These are phyloP conservation scores for Acacia crassicarpa DNA, from an alignment of 306 rosid genomes.

Conservation along the genomic window DNA sequence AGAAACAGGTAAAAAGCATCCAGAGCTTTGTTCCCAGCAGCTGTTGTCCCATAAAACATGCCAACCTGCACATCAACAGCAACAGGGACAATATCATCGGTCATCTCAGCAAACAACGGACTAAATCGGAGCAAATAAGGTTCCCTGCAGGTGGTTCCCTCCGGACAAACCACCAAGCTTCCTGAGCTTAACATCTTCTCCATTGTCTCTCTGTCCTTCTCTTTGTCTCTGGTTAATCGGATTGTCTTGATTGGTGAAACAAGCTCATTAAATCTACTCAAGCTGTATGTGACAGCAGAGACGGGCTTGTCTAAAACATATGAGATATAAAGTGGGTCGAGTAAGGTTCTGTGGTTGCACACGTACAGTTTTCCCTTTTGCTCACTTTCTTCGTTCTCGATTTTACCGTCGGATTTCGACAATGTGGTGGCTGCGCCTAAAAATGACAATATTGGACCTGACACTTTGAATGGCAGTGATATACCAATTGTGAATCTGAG, in stretches of 20 bases:
- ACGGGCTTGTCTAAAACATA: slow-evolving; percentile 36
- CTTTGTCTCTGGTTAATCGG: slow-evolving; percentile 53
- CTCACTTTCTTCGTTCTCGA: not conserved
- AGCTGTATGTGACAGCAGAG: slow-evolving; percentile 63
- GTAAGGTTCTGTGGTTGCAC: slow-evolving; percentile 78
- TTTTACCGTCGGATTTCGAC: not conserved
- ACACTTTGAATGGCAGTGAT: slow-evolving; percentile 42
- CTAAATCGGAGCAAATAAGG: slow-evolving; percentile 79
- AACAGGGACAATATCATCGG: slow-evolving; percentile 65
- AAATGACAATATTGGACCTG: slow-evolving; percentile 57
- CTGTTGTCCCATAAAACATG: slow-evolving; percentile 75
- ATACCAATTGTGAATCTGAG: slow-evolving; percentile 39
- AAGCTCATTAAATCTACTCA: slow-evolving; percentile 53
- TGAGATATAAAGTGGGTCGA: slow-evolving; percentile 64
- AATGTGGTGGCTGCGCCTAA: slow-evolving; percentile 48
- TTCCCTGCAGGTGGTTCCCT: slow-evolving; percentile 84
- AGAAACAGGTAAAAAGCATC: slow-evolving; percentile 50
- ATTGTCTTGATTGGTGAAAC: slow-evolving; percentile 56
- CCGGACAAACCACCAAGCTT: slow-evolving; percentile 72
- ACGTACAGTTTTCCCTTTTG: slow-evolving; percentile 53
- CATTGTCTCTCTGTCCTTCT: slow-evolving; percentile 50
- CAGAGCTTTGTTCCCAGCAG: slow-evolving; percentile 56
- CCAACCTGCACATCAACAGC: slow-evolving; percentile 54
- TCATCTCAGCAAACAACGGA: slow-evolving; percentile 67
- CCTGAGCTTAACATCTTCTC: slow-evolving; percentile 41